phyloP scores from a whole-genome alignment of 306 rosid species.

The Amphicarpaea edgeworthii region DNA sequence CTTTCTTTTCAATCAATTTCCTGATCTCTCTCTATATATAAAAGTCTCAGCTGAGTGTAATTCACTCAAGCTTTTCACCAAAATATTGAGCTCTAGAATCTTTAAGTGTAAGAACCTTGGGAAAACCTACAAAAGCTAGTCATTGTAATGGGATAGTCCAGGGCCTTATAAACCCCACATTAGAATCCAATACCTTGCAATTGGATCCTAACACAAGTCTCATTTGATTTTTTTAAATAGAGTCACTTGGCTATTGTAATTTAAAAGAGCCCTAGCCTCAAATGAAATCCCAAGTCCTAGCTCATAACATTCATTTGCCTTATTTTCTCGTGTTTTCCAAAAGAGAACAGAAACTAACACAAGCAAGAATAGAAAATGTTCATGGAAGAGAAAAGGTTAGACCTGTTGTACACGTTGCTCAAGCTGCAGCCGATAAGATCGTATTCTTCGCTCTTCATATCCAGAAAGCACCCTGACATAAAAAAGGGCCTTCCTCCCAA shows the following conservation, averaged over 20 bases:
- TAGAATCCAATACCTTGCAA: neutral
- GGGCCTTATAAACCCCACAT: neutral
- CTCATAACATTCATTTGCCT: slow-evolving; percentile 6
- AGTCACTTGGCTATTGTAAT: slow-evolving; percentile 1
- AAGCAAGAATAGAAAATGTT: slow-evolving; percentile 18
- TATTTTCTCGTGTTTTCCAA: slow-evolving; percentile 15
- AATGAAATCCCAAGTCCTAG: neutral
- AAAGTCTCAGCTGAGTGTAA: too few species aligned
- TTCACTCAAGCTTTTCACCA: too few species aligned
- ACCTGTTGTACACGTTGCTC: slow-evolving; percentile 58
- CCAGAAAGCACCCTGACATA: slow-evolving; percentile 86
- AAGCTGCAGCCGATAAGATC: slow-evolving; percentile 65
- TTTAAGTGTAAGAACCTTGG: neutral
- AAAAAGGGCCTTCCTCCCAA: slow-evolving; percentile 75
- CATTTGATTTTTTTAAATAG: slow-evolving; percentile 35
- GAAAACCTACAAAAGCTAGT: neutral
- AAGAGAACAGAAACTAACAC: slow-evolving; percentile 22
- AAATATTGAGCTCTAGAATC: too few species aligned
- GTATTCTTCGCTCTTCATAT: slow-evolving; percentile 88
- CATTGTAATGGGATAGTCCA: neutral
- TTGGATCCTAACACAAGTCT: neutral
- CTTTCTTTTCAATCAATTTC: too few species aligned
- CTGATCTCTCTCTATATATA: too few species aligned
- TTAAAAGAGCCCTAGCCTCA: too few species aligned
- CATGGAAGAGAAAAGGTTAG: slow-evolving; percentile 21